Evolutionary conservation across 139 green algal species (phyloP), one percentile per base, ranked within the genome.

Genomic region (Chlorella sorokiniana): DNA sequence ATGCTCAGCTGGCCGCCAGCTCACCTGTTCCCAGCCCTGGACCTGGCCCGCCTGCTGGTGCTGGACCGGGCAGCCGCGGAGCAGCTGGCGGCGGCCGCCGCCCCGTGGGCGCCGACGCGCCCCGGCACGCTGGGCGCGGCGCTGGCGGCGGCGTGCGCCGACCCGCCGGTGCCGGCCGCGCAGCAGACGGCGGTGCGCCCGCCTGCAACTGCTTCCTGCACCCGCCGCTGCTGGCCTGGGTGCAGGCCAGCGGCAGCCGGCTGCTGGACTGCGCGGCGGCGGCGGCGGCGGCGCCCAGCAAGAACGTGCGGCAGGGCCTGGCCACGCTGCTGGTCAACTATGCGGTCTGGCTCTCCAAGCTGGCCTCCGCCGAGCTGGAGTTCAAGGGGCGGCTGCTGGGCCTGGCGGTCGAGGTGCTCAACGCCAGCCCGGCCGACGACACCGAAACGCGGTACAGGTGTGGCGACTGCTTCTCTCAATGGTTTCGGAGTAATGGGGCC

Each of bases 321-420:
- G 90, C 92, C 29, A 93, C 86, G 4, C 86, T 96, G 72, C 81
- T 96, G 76, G 80, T 88, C 41, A 96, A 96, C 73, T 85, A 89
- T 23, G 79, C 84, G 20, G 84, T 90, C 59, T 81, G 86, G 78
- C 72, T 84, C 42, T n/a, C 62, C 62, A 59, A 82, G 73, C 27
- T 77, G 31, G 67, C 70, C 22, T 51, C 64, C 11, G 42, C 61
- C 29, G 84, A 89, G 35, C 44, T 80, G 69, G 84, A 88, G 68
- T 72, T 87, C 72, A 89, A 91, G 81, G 71, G 88, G 80, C 62
- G 84, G 48, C 44, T 86, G 29, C 61, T 94, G 59, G 91, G 84
- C 6, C 76, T 71, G 20, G 41, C 80, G 1, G 68, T 87, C 31
- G 87, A 91, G 84, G 38, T 93, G 65, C 76, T 93, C 42, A 79